Base-by-base conservation (phyloP, 306 rosid species). In the Prosopis cineraria region DNA sequence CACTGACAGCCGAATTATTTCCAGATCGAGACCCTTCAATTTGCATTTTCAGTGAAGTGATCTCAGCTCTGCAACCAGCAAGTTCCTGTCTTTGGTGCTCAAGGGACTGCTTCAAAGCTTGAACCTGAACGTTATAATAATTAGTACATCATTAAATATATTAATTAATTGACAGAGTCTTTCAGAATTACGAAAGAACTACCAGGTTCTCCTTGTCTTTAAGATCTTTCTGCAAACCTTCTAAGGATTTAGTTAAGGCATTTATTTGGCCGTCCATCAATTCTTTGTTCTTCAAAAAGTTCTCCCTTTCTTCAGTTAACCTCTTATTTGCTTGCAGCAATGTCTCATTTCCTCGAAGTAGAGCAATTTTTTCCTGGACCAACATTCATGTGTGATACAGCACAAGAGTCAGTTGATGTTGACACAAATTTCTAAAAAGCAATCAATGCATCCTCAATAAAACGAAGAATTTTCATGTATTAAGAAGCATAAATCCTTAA, bases 11-110 rank as follows among this genome's bases (percentile, higher is more conserved):
- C 31, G 78, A 77, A 86, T 76, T 81, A 68, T 59, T 75, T 74
- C 92, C 90, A 36, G 80, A 84, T 68, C 7, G 66, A 84, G 89
- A 93, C 68, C 91, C 97, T 78, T 85, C 96, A 82, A 85, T 87
- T 36, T 88, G 96, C 97, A 91, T 78, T 87, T 93, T 95, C 86
- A 95, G 86, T 27, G 97, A 87, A 64, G 94, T 87, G 84, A 95
- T 89, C 89, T 95, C 99, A 80, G 93, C 84, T 86, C 91, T 87
- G 79, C 97, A 91, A 68, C 82, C 93, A 88, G 84, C 89, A 77
- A 93, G 87, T 59, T 93, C 94, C 89, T 88, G 89, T 67, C 96
- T 87, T 81, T 87, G 93, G 80, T 43, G 85, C 84, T 91, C 98
- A 84, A 88, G 77, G 86, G 98, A 89, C 80, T 89, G 89, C 87